Evolutionary conservation across 1,284 basidiomycete genomes (phyloP).

Genomic region (Moniliophthora roreri): DNA sequence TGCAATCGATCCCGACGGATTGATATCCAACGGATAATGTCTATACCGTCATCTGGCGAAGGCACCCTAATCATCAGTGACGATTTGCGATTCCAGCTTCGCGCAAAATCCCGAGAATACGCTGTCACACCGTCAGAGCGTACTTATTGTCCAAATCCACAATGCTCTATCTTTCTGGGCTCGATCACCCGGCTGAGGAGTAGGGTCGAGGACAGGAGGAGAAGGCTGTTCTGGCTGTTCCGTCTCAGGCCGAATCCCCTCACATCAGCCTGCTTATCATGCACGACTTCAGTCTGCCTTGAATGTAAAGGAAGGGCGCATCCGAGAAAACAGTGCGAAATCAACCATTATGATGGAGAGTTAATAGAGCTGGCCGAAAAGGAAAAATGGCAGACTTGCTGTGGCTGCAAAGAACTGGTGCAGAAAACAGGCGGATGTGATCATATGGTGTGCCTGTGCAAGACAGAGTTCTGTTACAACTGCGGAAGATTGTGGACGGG

Average conservation of each 20-base stretch:
- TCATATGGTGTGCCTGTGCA: conserved; percentile 24
- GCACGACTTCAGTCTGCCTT: conserved; percentile 31
- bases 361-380: conserved; percentile 18
- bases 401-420: conserved; percentile 20
- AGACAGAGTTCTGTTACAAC: conserved; percentile 22
- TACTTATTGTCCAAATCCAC: conserved; percentile 38
- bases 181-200: conserved; percentile 21
- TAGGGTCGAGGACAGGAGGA: background rate
- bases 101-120: conserved; percentile 35
- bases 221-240: background rate
- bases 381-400: conserved; percentile 22
- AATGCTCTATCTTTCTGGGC: conserved; percentile 43
- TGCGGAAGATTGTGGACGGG: conserved; percentile 15
- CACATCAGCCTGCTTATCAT: conserved; percentile 24
- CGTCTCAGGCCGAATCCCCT: background rate
- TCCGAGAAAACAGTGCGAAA: conserved; percentile 22
- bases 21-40: background rate
- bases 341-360: conserved; percentile 4
- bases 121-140: conserved; percentile 28
- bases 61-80: conserved; percentile 25
- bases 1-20: background rate
- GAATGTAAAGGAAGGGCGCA: conserved; percentile 34
- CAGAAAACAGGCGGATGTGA: conserved; percentile 22
- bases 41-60: conserved; percentile 21
- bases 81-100: conserved; percentile 24